Percentiles rank a stretch among this genome's conserved stretches.
These are phyloP conservation scores for Nicotiana tomentosiformis DNA, from an alignment of 257 asterid genomes.

Conservation along the genomic window DNA sequence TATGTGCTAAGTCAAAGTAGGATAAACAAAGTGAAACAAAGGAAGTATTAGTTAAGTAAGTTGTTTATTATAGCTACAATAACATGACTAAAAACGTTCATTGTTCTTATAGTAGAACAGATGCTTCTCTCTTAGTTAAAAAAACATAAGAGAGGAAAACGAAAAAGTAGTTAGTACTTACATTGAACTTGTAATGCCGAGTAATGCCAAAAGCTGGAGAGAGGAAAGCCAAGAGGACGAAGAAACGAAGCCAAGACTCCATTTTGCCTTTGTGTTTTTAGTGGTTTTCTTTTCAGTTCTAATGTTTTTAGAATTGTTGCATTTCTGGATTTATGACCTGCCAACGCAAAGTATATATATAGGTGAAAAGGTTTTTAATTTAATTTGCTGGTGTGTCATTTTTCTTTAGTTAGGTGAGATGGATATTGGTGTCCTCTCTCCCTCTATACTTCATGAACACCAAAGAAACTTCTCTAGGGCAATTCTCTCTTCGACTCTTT, in stretches of 20 bases:
- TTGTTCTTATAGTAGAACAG: neutral
- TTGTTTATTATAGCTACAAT: too few relatives aligned
- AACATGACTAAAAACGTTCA: too few relatives aligned
- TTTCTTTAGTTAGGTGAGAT: conserved; percentile 62
- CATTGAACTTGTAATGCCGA: conserved; percentile 81
- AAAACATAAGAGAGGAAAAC: neutral
- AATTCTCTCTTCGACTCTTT: conserved; percentile 16
- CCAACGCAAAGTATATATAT: conserved; percentile 48
- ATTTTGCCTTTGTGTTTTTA: conserved; percentile 12
- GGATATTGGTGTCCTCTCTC: conserved; percentile 2
- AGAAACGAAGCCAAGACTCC: conserved; percentile 35
- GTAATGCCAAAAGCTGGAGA: conserved; percentile 39
- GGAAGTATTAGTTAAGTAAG: too few relatives aligned
- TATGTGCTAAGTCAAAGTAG: too few relatives aligned
- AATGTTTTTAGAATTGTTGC: conserved; percentile 24
- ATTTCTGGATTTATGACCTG: conserved; percentile 24
- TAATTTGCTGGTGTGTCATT: conserved; percentile 50
- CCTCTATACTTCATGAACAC: conserved; percentile 12
- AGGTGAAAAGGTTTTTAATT: conserved; percentile 10
- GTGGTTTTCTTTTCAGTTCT: conserved; percentile 9
- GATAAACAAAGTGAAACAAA: too few relatives aligned
- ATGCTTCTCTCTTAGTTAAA: neutral
- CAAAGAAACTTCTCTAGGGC: conserved; percentile 15
- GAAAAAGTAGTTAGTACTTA: conserved; percentile 25
- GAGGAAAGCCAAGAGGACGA: conserved; percentile 35